These are phyloP conservation scores for Termitomyces sp. DNA, from an alignment of 768 basidiomycete species.

Conservation along the genomic window DNA sequence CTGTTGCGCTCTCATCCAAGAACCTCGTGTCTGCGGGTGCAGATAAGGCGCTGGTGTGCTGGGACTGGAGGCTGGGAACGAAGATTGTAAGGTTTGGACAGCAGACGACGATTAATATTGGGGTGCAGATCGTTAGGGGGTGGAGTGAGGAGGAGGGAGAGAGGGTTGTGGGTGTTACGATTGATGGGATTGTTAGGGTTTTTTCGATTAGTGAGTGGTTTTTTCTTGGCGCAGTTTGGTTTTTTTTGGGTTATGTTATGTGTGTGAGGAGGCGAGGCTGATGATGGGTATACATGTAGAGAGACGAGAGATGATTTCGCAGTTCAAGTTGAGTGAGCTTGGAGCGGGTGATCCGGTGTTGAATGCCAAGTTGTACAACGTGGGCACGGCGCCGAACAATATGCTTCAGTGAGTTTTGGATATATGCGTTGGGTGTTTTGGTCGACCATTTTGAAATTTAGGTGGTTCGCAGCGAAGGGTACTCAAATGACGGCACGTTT, in stretches of 20 bases:
- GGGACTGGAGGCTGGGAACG: slow-evolving; percentile 86
- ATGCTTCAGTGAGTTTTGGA: slow-evolving; percentile 61
- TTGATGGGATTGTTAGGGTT: slow-evolving; percentile 86
- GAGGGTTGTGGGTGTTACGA: slow-evolving; percentile 84
- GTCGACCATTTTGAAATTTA: slow-evolving; percentile 13
- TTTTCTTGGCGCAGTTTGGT: background rate
- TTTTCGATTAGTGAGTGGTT: slow-evolving; percentile 77
- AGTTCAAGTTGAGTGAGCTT: slow-evolving; percentile 82
- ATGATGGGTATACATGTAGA: slow-evolving; percentile 19
- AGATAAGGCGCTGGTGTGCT: slow-evolving; percentile 73
- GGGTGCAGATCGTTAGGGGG: slow-evolving; percentile 73
- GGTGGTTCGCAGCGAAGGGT: slow-evolving; percentile 78
- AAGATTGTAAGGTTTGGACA: slow-evolving; percentile 91
- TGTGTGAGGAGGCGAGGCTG: background rate
- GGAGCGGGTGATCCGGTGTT: slow-evolving; percentile 62
- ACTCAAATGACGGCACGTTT: slow-evolving; percentile 77
- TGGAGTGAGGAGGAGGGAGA: slow-evolving; percentile 53
- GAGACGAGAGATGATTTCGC: slow-evolving; percentile 85
- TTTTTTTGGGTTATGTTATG: background rate
- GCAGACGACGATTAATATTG: slow-evolving; percentile 88
- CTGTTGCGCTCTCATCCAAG: slow-evolving; percentile 79
- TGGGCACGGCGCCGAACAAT: slow-evolving; percentile 79
- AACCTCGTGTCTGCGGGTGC: slow-evolving; percentile 85
- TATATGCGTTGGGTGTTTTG: background rate
- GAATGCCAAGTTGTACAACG: slow-evolving; percentile 64